These are phyloP conservation scores for Candida sp. DNA, from an alignment of 1,139 yeast species.

Conservation along the genomic window DNA sequence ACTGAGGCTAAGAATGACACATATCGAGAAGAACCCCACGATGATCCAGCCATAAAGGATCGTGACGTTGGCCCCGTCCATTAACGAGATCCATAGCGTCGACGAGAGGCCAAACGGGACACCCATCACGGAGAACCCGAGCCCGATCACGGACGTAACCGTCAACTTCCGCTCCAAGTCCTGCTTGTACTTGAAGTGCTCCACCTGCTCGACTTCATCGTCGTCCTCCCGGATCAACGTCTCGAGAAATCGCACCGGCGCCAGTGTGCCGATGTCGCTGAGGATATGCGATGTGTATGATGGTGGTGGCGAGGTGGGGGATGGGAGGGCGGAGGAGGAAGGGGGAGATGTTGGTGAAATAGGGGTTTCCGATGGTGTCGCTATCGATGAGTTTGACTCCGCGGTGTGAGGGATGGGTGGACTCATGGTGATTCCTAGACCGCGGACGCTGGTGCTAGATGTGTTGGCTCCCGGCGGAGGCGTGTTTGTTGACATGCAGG, in stretches of 20 bases:
- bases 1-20: slow-evolving; percentile 69
- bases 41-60: slow-evolving; percentile 73
- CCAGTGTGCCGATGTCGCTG: slow-evolving; percentile 17
- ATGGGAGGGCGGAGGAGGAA: not conserved
- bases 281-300: slow-evolving; percentile 22
- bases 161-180: slow-evolving; percentile 68
- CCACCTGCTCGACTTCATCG: slow-evolving; percentile 61
- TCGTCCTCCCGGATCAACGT: slow-evolving; percentile 32
- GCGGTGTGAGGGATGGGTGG: not conserved
- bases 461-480: not conserved
- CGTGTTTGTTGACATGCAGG: not conserved
- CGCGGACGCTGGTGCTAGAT: not conserved
- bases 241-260: slow-evolving; percentile 25
- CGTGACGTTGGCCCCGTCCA: slow-evolving; percentile 77
- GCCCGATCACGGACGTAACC: slow-evolving; percentile 69
- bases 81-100: slow-evolving; percentile 67
- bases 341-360: slow-evolving; percentile 3
- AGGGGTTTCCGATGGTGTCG: not conserved
- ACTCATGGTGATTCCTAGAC: not conserved
- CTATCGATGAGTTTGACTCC: slow-evolving; percentile 1
- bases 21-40: slow-evolving; percentile 62
- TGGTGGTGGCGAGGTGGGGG: slow-evolving; percentile 15
- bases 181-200: slow-evolving; percentile 74
- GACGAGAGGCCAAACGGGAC: slow-evolving; percentile 79
- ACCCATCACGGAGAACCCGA: slow-evolving; percentile 80